These are phyloP conservation scores for Penstemon davidsonii DNA, from an alignment of 257 asterid species.

Conservation along the genomic window DNA sequence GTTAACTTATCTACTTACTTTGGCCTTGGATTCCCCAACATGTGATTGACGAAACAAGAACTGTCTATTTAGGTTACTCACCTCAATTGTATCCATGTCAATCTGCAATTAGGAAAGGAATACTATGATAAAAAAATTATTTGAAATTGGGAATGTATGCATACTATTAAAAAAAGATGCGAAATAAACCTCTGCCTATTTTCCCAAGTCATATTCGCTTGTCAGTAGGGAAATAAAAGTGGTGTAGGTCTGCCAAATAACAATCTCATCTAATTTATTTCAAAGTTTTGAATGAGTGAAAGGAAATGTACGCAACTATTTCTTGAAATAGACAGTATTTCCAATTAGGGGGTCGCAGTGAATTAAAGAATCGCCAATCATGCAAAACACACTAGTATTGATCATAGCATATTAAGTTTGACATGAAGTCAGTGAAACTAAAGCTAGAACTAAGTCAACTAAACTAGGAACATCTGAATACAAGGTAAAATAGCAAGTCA, in stretches of 20 bases:
- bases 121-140: conserved; percentile 4
- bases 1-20: conserved; percentile 51
- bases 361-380: no score
- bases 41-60: conserved; percentile 94
- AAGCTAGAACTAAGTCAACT: no score
- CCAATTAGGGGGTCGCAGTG: no score
- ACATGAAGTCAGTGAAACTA: no score
- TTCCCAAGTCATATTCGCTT: background rate
- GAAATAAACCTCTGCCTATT: background rate
- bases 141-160: conserved; percentile 11
- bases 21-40: conserved; percentile 97
- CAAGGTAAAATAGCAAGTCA: no score
- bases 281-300: background rate
- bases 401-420: no score
- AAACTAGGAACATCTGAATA: no score
- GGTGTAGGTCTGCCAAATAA: background rate
- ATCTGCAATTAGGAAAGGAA: conserved; percentile 58
- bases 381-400: no score
- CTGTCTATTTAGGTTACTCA: conserved; percentile 96
- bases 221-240: background rate
- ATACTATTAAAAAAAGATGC: background rate
- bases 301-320: no score
- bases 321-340: no score
- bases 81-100: conserved; percentile 99
- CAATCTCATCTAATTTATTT: background rate